Base-by-base conservation (phyloP, 495 filamentous ascomycete genomes). In the Pyronema omphalodes region DNA sequence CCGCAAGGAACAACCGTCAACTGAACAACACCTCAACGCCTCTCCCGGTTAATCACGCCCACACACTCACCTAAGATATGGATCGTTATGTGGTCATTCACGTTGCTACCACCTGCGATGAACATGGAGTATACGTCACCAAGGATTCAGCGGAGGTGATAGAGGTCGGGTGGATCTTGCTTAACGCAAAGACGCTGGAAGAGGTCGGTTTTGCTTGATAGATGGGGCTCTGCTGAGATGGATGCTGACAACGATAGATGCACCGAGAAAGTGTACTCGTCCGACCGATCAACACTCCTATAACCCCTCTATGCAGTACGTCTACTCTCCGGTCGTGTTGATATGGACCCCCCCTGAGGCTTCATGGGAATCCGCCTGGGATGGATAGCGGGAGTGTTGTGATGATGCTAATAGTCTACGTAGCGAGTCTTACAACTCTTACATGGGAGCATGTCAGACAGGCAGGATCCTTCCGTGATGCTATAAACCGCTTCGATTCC, bases 81-180 rank as follows among this genome's bases (percentile, higher is more conserved):
- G 91, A 96, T 72, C 83, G 88, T 64, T 96, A 93, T 68, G 82
- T 94, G 58, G 85, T 98, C 63, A 91, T 95, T 67, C 91, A 96
- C 70, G 89, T 96, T 60, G 91, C 93, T 56, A 98, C 93, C 34
- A 98, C 91, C 59, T 96, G 91, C 71, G 91, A 96, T 69, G 91
- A 98, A 65, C 91, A 98, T 71, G 91, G 91, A 55, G 93, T 98
- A 54, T 98, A 96, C 70, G 91, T 98, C 50, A 96, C 93, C 36
- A 95, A 94, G 72, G 91, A 98, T 67, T 95, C 89, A 37, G 93
- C 91, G 54, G 91, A 98, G 71, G 93, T 98, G 51, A 96, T 98
- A 68, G 91, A 98, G 75, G 74, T 98, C 62, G 91, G 91, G 45
- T 98, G 91, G 93, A 93, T 96, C 60, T 69, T 98, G 57, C 74